Evolutionary conservation across 2,329 filamentous ascomycete species (phyloP).

Genomic region (Zopfia rhizophila): DNA sequence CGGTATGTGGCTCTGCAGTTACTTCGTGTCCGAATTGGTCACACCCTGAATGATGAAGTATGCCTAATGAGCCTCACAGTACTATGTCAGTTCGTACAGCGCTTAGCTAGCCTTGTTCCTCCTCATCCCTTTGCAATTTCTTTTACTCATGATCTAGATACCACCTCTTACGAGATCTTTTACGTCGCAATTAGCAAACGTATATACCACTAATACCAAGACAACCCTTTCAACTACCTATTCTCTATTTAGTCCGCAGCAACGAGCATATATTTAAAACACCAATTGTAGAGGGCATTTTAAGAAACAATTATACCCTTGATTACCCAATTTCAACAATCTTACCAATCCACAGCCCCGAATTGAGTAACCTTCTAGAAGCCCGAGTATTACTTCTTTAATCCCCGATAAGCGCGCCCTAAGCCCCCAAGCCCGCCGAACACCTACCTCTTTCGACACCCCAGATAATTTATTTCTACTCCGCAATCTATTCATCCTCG

Average conservation of each 20-base stretch:
- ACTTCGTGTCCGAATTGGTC: neutral
- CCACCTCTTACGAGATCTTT: slow-evolving; percentile 9
- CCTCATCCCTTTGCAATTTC: neutral
- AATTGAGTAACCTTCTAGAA: slow-evolving; percentile 14
- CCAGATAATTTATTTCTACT: too few relatives aligned
- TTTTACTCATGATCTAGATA: slow-evolving; percentile 14
- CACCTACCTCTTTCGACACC: neutral
- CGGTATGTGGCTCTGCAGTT: slow-evolving; percentile 62
- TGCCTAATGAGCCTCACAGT: slow-evolving; percentile 53
- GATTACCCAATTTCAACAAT: too few relatives aligned
- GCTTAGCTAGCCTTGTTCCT: slow-evolving; percentile 29
- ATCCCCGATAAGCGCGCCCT: slow-evolving; percentile 15
- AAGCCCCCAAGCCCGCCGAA: slow-evolving; percentile 6
- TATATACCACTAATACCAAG: slow-evolving; percentile 3
- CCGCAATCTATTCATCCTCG: too few relatives aligned
- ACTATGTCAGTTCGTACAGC: slow-evolving; percentile 69
- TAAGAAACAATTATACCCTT: too few relatives aligned
- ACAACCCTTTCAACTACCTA: too few relatives aligned
- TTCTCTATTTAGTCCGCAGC: too few relatives aligned
- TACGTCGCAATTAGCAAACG: too few relatives aligned
- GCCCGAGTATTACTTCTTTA: neutral
- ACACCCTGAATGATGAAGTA: neutral
- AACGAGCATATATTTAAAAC: too few relatives aligned
- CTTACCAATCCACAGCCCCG: neutral
- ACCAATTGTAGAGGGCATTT: too few relatives aligned